Evolutionary conservation across 441 rosid genomes (phyloP).

Genomic region (Pelargonium citronellum): DNA sequence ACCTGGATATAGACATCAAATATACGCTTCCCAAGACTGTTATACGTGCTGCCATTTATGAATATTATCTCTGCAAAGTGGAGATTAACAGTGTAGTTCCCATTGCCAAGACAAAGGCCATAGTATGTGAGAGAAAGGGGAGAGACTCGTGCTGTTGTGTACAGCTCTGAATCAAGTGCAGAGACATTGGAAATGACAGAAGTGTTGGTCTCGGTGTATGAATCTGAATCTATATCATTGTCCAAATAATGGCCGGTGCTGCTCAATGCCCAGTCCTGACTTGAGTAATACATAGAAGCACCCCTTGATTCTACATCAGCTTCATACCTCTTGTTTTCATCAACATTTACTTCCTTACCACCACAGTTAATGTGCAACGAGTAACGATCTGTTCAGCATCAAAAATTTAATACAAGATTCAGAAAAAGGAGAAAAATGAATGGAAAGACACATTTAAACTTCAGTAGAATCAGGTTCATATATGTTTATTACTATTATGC

Average conservation of each 20-base stretch:
- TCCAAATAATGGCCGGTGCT: conserved; percentile 93
- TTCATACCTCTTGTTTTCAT: conserved; percentile 38
- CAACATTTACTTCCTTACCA: conserved; percentile 41
- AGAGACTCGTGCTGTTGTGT: conserved; percentile 62
- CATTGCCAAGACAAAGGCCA: conserved; percentile 66
- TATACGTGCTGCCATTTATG: conserved; percentile 42
- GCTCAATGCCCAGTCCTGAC: conserved; percentile 72
- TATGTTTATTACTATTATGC: neutral
- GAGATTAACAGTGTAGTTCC: conserved; percentile 64
- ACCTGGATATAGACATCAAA: conserved; percentile 83
- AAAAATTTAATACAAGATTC: conserved; percentile 12
- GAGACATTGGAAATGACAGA: conserved; percentile 48
- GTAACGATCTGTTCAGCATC: conserved; percentile 42
- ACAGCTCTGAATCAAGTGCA: conserved; percentile 34
- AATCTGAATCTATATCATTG: conserved; percentile 54
- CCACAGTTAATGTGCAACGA: conserved; percentile 75
- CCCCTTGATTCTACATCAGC: conserved; percentile 59
- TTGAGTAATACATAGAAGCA: conserved; percentile 53
- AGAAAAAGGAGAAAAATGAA: neutral
- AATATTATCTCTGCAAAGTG: conserved; percentile 80
- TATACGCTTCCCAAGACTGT: conserved; percentile 60
- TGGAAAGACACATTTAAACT: neutral
- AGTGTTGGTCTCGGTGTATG: conserved; percentile 43
- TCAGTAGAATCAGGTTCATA: neutral
- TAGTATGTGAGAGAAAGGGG: conserved; percentile 74